Evolutionary conservation across 805 yeast species (phyloP).

Genomic region (Wickerhamiella shivajii): DNA sequence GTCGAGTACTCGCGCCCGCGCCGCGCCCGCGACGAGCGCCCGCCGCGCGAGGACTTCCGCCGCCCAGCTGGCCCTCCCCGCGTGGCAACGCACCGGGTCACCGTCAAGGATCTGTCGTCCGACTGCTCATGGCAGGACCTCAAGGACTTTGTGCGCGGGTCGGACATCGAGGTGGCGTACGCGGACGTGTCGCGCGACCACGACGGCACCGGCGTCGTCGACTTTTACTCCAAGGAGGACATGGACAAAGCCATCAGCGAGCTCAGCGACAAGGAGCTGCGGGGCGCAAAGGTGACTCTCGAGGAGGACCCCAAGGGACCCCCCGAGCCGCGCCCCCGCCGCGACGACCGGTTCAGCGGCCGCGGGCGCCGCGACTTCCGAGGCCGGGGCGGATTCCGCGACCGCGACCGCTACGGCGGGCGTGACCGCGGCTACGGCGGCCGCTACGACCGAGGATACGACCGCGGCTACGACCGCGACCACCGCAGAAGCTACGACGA

Average conservation of each 20-base stretch:
- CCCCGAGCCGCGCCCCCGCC: conserved; percentile 26
- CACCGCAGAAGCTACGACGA: conserved; percentile 22
- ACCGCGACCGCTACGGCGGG: conserved; percentile 14
- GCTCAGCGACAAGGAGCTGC: conserved; percentile 59
- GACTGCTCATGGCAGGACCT: conserved; percentile 42
- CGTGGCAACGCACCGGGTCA: conserved; percentile 18
- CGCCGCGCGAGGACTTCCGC: conserved; percentile 15
- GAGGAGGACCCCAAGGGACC: conserved; percentile 47
- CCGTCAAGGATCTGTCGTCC: conserved; percentile 12
- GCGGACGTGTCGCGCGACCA: conserved; percentile 26
- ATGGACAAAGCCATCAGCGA: conserved; percentile 73
- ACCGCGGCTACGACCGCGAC: conserved; percentile 18
- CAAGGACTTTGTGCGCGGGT: conserved; percentile 51
- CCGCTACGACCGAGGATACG: conserved; percentile 14
- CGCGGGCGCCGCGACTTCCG: conserved; percentile 31
- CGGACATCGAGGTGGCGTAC: conserved; percentile 26
- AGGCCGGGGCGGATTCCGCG: conserved; percentile 17
- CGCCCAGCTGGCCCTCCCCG: conserved; percentile 14
- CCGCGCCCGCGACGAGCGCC: conserved; percentile 18
- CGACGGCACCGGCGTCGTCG: conserved; percentile 47
- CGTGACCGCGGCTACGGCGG: conserved; percentile 13
- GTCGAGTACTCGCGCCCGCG: conserved; percentile 25
- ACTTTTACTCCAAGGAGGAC: conserved; percentile 84
- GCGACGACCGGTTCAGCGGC: conserved; percentile 30
- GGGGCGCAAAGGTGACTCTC: conserved; percentile 50